These are phyloP conservation scores for Gossypium gossypioides DNA, from an alignment of 441 rosid species.

Conservation along the genomic window DNA sequence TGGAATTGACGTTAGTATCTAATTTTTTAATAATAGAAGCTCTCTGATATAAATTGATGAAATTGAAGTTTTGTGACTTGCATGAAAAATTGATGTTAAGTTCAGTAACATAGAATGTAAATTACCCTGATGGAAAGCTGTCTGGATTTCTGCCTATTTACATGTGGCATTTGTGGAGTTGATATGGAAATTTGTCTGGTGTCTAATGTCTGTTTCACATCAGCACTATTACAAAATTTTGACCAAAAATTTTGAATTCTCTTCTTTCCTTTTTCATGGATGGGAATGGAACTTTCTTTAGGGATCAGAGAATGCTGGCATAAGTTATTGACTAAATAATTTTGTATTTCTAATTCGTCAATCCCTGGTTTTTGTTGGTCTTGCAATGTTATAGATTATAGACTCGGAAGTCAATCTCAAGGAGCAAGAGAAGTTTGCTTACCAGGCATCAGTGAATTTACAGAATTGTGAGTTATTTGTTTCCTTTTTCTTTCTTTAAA, in stretches of 20 bases:
- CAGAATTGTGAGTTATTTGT: constrained; percentile 46
- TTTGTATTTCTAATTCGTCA: constrained; percentile 2
- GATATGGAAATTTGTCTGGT: background rate
- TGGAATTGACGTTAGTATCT: no score
- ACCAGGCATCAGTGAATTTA: constrained; percentile 41
- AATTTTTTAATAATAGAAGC: no score
- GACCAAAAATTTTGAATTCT: background rate
- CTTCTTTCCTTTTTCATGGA: background rate
- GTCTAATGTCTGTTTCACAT: background rate
- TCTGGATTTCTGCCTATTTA: constrained; percentile 3
- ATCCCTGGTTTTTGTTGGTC: constrained; percentile 15
- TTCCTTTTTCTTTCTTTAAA: background rate
- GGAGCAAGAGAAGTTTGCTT: constrained; percentile 59
- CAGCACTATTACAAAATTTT: background rate
- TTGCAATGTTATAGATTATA: constrained; percentile 40
- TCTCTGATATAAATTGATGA: background rate
- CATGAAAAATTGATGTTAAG: background rate
- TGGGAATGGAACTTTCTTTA: background rate
- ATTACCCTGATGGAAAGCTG: background rate
- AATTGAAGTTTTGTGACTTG: background rate
- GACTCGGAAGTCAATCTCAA: constrained; percentile 59
- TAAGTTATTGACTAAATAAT: background rate
- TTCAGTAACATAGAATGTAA: background rate
- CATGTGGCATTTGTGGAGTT: background rate
- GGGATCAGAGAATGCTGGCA: background rate